These are phyloP conservation scores for Boechera divaricarpa DNA, from an alignment of 345 rosid genomes.

Conservation along the genomic window DNA sequence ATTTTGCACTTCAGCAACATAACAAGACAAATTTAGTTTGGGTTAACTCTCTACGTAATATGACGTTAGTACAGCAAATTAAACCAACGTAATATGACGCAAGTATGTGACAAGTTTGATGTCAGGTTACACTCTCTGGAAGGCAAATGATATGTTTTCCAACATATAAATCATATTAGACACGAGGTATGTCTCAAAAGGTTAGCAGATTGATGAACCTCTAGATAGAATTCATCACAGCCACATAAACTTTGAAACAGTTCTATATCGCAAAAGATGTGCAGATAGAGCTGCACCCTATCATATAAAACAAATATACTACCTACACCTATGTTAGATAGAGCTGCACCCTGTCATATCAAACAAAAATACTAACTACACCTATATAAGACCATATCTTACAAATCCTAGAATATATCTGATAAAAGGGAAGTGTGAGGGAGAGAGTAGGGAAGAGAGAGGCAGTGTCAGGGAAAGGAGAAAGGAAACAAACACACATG, in stretches of 20 bases:
- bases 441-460: slow-evolving; percentile 86
- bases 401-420: slow-evolving; percentile 38
- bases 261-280: slow-evolving; percentile 1
- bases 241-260: background rate
- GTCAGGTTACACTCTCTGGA: background rate
- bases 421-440: slow-evolving; percentile 72
- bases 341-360: slow-evolving; percentile 21
- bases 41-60: background rate
- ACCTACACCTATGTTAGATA: slow-evolving; percentile 1
- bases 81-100: slow-evolving; percentile 24
- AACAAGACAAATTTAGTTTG: background rate
- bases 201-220: slow-evolving; percentile 25
- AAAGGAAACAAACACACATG: slow-evolving; percentile 99
- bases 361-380: slow-evolving; percentile 20
- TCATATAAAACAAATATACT: slow-evolving; percentile 1
- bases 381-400: slow-evolving; percentile 29
- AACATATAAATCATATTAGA: slow-evolving; percentile 10
- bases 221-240: slow-evolving; percentile 12
- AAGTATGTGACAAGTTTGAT: background rate
- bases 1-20: slow-evolving; percentile 16
- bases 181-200: background rate
- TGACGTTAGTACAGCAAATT: background rate
- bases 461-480: slow-evolving; percentile 97
- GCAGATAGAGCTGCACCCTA: slow-evolving; percentile 27
- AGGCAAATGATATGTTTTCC: slow-evolving; percentile 26